Evolutionary conservation across 257 asterid species (phyloP), one percentile per base, ranked within the genome.

Genomic region (Jaltomata sinuosa): DNA sequence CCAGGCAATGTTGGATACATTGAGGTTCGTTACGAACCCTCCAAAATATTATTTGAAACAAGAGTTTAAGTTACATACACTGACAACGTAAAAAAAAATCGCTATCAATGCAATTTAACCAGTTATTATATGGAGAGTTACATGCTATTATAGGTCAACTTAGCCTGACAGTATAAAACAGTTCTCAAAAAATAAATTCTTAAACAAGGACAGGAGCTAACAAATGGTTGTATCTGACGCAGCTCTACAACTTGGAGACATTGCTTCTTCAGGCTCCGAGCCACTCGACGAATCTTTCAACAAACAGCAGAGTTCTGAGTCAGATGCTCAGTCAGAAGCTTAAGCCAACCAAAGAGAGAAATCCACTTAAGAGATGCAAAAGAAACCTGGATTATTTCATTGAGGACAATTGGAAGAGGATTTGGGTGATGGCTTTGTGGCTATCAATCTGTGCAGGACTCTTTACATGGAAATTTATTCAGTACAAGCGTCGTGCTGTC

Each of bases 241-340:
- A 87, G 89, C 36, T 87, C 4, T 72, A 84, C 36, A 87, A 84
- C 78, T 67, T 87, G 84, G 89, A 87, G 59, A 83, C 80, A n/a
- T 59, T 87, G 29, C 85, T 87, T 49, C 69, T 87, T 82, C 84
- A 87, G 78, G 87, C 84, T 1, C 87, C 89, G 1, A 32, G 49
- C 34, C 82, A 87, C 11, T 84, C 87, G 0, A 83, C 74, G 6
- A 50, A 79, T 38, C 80, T 84, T 31, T n/a, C 84, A 4, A 85
- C 87, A 15, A 64, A 85, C n/a, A 84, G 89, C 64, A 45, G 85
- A 62, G 84, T 81, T 29, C 64, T 87, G 47, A 87, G 89, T 64
- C 87, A 45, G 81, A 15, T 87, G 40, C 85, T 87, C 32, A 87
- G 89, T 72, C 89, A 87, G 84, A 87, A 65, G 25, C 87, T 87